Base-by-base conservation (phyloP, 2,329 filamentous ascomycete genomes). In the Bipolaris bicolor region DNA sequence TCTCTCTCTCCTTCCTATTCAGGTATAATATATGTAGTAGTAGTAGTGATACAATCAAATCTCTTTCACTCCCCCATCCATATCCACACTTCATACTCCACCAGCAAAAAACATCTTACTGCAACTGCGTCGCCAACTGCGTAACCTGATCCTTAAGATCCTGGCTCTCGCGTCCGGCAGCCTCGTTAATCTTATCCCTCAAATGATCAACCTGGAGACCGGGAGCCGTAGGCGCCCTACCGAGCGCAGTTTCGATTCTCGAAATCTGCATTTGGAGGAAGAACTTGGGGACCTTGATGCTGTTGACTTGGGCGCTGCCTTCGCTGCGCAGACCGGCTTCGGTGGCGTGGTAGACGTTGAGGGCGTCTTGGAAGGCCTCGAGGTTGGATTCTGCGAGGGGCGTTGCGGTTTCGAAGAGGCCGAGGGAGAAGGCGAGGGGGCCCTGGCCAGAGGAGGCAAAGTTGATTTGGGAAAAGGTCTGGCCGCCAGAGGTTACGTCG, bases 241-340 rank as follows among this genome's bases (percentile, higher is more conserved):
- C 85, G 75, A 86, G 83, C 0, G 85, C 85, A 0, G 84, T 85
- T 73, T 84, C 78, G 62, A 87, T 86, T 20, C 85, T 77, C 39
- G 82, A 81, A 33, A 87, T 79, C 73, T 88, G 85, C 70, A 86
- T 83, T 57, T 81, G 76, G 40, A 87, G 70, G 71, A 87, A 87
- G 80, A 88, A 88, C 73, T 87, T 87, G 60, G 85, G 85, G 5
- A 84, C 82, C 73, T 87, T 87, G 74, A 87, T 43, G 6, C 2
- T 2, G 5, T 13, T 83, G 1, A 78, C 81, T 16, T 87, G 74
- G 15, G 15, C 15, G 2, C 84, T 85, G 9, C 79, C 81, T 6
- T 81, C 80, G 20, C 81, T 83, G 18, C 85, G 78, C 47, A 88
- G 77, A 1, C 83, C 85, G 1, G 83, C 84, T 72, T 87, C 85